Conservation (phyloP, 805 yeast species). For the Debaryomyces maramus region DNA sequence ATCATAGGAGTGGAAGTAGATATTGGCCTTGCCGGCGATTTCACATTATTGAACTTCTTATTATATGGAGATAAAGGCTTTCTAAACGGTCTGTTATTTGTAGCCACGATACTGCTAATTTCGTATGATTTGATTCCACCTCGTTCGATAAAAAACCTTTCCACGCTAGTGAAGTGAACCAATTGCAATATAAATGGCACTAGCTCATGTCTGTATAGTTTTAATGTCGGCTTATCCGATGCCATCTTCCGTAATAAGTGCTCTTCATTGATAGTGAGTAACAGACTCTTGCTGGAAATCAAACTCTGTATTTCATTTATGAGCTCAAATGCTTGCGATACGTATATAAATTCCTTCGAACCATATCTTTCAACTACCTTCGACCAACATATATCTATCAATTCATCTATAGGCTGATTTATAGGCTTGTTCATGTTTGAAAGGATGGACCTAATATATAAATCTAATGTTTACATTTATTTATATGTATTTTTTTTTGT, state of each 20-base stretch:
- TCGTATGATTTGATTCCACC: constrained; percentile 13
- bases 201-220: constrained; percentile 23
- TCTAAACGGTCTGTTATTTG: constrained; percentile 1
- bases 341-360: constrained; percentile 20
- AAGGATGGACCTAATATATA: background rate
- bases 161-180: constrained; percentile 19
- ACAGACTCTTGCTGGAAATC: constrained; percentile 7
- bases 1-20: constrained; percentile 5
- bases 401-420: constrained; percentile 14
- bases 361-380: constrained; percentile 7
- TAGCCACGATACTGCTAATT: constrained; percentile 3
- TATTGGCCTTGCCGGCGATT: background rate
- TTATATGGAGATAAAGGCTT: constrained; percentile 4
- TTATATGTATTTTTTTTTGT: background rate
- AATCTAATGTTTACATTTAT: background rate
- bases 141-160: constrained; percentile 22
- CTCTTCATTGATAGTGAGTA: constrained; percentile 20
- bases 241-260: constrained; percentile 17
- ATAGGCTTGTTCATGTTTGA: background rate
- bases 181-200: constrained; percentile 24
- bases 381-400: constrained; percentile 23
- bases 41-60: background rate
- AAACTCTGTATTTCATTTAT: constrained; percentile 23
- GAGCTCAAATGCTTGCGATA: constrained; percentile 20
- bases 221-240: constrained; percentile 17